Evolutionary conservation across 768 basidiomycete genomes (phyloP).

Genomic region (Coprinopsis marcescibilis): DNA sequence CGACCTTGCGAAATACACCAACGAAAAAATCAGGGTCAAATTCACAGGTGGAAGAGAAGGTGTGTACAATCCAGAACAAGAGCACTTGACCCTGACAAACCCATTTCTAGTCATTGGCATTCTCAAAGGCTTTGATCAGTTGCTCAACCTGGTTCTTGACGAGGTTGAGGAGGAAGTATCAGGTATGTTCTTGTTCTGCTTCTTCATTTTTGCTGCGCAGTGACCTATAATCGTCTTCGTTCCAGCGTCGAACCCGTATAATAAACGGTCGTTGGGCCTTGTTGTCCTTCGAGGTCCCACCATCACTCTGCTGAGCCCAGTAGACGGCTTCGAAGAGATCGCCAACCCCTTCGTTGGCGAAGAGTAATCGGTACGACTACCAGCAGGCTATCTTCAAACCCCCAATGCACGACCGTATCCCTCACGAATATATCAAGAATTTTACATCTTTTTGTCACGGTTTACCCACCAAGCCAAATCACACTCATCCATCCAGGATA

Average conservation of each 20-base stretch:
- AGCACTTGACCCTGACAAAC: conserved; percentile 3
- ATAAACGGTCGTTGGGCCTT: conserved; percentile 66
- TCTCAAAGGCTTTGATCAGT: conserved; percentile 93
- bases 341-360: conserved; percentile 80
- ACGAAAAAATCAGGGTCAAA: conserved; percentile 89
- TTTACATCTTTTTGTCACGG: no score
- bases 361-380: conserved; percentile 36
- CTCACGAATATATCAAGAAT: no score
- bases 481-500: no score
- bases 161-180: conserved; percentile 83
- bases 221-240: conserved; percentile 2
- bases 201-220: not conserved
- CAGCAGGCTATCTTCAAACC: not conserved
- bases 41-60: conserved; percentile 98
- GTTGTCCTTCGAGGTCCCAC: conserved; percentile 92
- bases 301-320: conserved; percentile 88
- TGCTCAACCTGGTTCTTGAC: conserved; percentile 95
- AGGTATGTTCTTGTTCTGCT: conserved; percentile 38
- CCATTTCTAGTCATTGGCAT: conserved; percentile 69
- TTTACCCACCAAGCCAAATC: no score
- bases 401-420: no score
- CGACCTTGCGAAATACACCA: conserved; percentile 90
- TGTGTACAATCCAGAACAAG: conserved; percentile 21
- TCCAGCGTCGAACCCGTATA: conserved; percentile 60
- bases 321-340: conserved; percentile 93